A percentile compares a stretch with the other conserved stretches of the same genome.
Evolutionary conservation across 2,329 filamentous ascomycete species (phyloP).

Genomic region (Exophiala sp.): DNA sequence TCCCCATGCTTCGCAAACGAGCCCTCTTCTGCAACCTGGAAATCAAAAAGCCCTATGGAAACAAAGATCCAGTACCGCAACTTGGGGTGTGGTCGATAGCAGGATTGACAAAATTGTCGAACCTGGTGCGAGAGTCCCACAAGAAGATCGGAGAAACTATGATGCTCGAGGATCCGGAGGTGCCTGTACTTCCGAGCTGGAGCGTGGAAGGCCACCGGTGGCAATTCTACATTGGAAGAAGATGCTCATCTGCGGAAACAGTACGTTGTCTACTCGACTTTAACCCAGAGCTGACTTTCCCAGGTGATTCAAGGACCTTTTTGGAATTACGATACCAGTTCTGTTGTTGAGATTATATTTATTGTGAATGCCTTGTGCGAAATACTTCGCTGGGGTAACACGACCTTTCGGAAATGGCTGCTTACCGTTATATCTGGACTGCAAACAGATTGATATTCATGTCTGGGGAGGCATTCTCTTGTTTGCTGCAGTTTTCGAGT

Average conservation of each 20-base stretch:
- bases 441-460: no score
- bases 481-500: no score
- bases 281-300: neutral
- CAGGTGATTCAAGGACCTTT: slow-evolving; percentile 3
- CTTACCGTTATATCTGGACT: neutral
- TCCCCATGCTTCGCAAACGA: slow-evolving; percentile 6
- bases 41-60: slow-evolving; percentile 3
- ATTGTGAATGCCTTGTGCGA: slow-evolving; percentile 2
- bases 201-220: slow-evolving; percentile 1
- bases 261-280: neutral
- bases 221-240: slow-evolving; percentile 1
- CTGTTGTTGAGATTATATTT: neutral
- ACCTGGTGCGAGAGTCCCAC: slow-evolving; percentile 1
- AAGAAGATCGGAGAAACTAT: neutral
- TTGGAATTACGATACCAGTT: neutral
- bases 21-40: slow-evolving; percentile 6
- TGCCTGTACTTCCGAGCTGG: neutral
- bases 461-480: no score
- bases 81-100: slow-evolving; percentile 2
- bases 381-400: neutral
- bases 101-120: slow-evolving; percentile 4
- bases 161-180: neutral
- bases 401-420: neutral
- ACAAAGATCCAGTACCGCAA: slow-evolving; percentile 4
- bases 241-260: slow-evolving; percentile 4